phyloP scores from a whole-genome alignment of 23 red algal species.

The Pyropia haitanensis region DNA sequence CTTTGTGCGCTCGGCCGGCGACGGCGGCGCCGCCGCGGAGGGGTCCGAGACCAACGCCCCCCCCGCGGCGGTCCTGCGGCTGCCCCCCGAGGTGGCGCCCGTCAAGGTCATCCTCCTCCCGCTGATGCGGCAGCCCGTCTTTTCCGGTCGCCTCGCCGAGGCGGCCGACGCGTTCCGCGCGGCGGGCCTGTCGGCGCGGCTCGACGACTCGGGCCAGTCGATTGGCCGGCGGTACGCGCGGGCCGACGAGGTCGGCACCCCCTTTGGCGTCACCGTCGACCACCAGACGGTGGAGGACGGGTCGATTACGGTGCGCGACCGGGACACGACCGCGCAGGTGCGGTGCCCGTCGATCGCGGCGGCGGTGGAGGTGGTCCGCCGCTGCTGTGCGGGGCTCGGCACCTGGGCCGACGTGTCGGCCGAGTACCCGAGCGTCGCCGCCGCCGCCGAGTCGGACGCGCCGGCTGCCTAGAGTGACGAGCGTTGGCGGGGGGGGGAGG shows the following conservation, averaged over 20 bases:
- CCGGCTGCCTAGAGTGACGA: too few species aligned
- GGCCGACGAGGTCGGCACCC: constrained; percentile 90
- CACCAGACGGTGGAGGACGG: constrained; percentile 55
- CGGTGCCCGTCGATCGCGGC: constrained; percentile 15
- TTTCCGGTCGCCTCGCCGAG: constrained; percentile 29
- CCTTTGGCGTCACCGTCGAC: constrained; percentile 96
- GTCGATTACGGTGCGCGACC: constrained; percentile 82
- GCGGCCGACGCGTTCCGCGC: constrained; percentile 25
- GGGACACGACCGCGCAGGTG: constrained; percentile 91
- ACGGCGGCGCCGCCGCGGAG: constrained; percentile 32
- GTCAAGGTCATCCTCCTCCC: constrained; percentile 83
- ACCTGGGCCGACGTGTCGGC: too few species aligned
- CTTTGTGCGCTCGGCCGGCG: constrained; percentile 77
- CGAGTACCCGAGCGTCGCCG: too few species aligned
- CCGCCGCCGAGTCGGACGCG: too few species aligned
- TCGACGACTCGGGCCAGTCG: constrained; percentile 76
- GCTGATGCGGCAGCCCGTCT: constrained; percentile 67
- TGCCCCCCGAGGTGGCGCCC: constrained; percentile 65
- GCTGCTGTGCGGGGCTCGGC: too few species aligned
- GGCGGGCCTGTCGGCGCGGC: constrained; percentile 31
- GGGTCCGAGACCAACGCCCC: too few species aligned
- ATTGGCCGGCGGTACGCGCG: constrained; percentile 92
- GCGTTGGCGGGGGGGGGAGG: too few species aligned
- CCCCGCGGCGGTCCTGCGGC: constrained; percentile 50
- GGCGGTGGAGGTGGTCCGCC: too few species aligned